Evolutionary conservation across 148 eudicot species (phyloP).

Genomic region (Rhododendron griersonianum): DNA sequence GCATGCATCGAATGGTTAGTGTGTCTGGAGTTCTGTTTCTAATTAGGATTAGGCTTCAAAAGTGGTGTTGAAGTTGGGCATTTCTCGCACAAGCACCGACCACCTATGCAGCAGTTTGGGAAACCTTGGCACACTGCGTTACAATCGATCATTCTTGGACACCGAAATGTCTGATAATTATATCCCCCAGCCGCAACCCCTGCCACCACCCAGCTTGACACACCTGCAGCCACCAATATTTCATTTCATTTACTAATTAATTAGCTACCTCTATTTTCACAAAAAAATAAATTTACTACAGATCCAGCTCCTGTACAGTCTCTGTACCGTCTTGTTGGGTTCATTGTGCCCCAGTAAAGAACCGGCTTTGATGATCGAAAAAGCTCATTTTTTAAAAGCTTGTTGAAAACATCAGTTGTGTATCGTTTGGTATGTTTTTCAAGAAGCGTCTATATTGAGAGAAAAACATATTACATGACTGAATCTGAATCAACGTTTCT

Average conservation of each 20-base stretch:
- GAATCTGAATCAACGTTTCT: not conserved
- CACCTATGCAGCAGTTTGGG: slow-evolving; percentile 10
- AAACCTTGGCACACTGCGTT: slow-evolving; percentile 1
- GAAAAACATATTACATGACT: not conserved
- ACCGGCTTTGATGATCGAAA: not conserved
- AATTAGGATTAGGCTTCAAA: not conserved
- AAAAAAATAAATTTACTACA: not conserved
- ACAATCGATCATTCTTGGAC: slow-evolving; percentile 8
- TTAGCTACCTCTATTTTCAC: not conserved
- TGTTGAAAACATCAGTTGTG: too few species aligned
- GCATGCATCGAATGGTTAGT: not conserved
- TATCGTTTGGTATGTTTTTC: too few species aligned
- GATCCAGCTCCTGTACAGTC: not conserved
- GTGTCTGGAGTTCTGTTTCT: not conserved
- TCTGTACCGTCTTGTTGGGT: not conserved
- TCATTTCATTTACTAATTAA: not conserved
- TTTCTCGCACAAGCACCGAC: slow-evolving; percentile 6
- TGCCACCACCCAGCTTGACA: not conserved
- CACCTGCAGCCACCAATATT: not conserved
- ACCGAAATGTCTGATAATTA: not conserved
- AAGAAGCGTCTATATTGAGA: not conserved
- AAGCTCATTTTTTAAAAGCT: too few species aligned
- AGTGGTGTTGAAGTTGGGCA: not conserved
- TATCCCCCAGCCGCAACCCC: not conserved
- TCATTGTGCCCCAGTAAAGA: not conserved